Evolutionary conservation across 2,329 filamentous ascomycete species (phyloP).

Genomic region (Fonsecaea pugnacius): DNA sequence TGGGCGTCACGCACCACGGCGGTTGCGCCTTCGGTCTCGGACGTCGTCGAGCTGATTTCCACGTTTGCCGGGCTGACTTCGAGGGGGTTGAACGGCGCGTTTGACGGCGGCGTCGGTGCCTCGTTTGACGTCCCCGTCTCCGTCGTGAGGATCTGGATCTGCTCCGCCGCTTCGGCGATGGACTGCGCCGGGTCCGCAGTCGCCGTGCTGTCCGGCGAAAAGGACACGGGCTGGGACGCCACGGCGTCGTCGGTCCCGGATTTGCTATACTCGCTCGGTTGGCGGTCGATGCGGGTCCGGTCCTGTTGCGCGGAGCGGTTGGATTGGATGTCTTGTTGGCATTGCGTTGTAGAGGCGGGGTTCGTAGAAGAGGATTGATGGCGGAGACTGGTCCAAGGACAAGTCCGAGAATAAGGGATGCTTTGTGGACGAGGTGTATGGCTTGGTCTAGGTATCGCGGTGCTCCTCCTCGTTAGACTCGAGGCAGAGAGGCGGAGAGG

Average conservation of each 20-base stretch:
- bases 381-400: neutral
- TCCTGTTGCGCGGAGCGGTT: conserved; percentile 22
- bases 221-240: conserved; percentile 19
- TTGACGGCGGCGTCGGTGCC: neutral
- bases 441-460: neutral
- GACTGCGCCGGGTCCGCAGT: conserved; percentile 5
- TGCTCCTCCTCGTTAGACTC: neutral
- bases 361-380: neutral
- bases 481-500: neutral
- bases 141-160: conserved; percentile 4
- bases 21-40: conserved; percentile 8
- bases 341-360: neutral
- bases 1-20: neutral
- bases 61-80: conserved; percentile 25
- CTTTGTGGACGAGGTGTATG: neutral
- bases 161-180: conserved; percentile 9
- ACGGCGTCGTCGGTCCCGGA: conserved; percentile 32
- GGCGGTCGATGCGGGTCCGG: conserved; percentile 27
- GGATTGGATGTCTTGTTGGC: conserved; percentile 9
- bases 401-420: no score
- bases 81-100: conserved; percentile 20
- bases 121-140: neutral
- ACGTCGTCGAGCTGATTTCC: conserved; percentile 14
- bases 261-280: conserved; percentile 23
- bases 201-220: conserved; percentile 3